phyloP scores from a whole-genome alignment of 1,284 basidiomycete species.

The Porodaedalea pini region DNA sequence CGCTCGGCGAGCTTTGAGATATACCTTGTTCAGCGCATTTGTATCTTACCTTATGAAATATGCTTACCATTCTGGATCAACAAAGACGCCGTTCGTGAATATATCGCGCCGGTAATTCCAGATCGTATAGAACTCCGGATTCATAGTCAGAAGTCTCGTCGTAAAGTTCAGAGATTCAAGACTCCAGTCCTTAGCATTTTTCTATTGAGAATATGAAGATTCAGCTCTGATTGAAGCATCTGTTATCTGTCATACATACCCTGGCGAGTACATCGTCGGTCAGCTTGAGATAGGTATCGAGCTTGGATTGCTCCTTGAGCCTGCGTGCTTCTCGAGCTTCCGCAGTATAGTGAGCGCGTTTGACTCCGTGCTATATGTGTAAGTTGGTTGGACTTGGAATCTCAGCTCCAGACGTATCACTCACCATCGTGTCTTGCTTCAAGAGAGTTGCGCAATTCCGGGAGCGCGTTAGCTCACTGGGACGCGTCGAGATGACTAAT shows the following conservation, averaged over 20 bases:
- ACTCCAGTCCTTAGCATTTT: conserved; percentile 62
- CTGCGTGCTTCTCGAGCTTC: conserved; percentile 66
- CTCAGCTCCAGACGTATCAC: neutral
- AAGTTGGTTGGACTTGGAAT: neutral
- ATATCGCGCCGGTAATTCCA: conserved; percentile 91
- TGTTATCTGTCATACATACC: conserved; percentile 41
- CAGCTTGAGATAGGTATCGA: conserved; percentile 72
- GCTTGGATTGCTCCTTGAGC: conserved; percentile 67
- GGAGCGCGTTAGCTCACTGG: neutral
- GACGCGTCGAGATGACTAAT: neutral
- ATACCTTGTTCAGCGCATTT: conserved; percentile 10
- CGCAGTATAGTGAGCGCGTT: conserved; percentile 58
- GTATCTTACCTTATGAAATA: neutral
- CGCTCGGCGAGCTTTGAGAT: conserved; percentile 52
- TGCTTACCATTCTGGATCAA: conserved; percentile 47
- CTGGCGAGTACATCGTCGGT: conserved; percentile 60
- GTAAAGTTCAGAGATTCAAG: conserved; percentile 69
- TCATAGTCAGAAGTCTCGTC: conserved; percentile 71
- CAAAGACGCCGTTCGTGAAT: conserved; percentile 70
- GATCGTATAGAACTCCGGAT: conserved; percentile 89
- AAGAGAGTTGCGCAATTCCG: neutral
- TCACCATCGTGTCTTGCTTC: neutral
- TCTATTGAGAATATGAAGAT: conserved; percentile 43
- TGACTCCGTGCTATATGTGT: conserved; percentile 66
- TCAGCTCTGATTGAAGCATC: conserved; percentile 3